Evolutionary conservation across 352 stramenopile genomes (phyloP).

Genomic region (Phytophthora agathidicida): DNA sequence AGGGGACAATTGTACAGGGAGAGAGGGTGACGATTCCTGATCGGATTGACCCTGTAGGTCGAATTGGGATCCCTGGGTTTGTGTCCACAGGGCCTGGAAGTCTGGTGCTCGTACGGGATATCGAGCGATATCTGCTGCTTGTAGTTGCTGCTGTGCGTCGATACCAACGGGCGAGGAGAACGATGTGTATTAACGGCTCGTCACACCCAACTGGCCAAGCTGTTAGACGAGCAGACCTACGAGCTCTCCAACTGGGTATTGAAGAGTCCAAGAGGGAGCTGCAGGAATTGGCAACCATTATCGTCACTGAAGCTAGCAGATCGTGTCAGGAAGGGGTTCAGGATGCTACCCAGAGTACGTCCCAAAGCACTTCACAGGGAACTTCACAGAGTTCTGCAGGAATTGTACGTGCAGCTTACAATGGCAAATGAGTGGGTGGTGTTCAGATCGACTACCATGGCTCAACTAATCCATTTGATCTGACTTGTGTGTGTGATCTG

Average conservation of each 20-base stretch:
- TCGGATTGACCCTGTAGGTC: slow-evolving; percentile 24
- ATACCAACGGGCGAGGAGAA: slow-evolving; percentile 29
- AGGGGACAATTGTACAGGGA: slow-evolving; percentile 25
- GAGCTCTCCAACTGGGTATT: slow-evolving; percentile 35
- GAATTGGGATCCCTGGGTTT: slow-evolving; percentile 36
- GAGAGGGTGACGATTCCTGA: slow-evolving; percentile 26
- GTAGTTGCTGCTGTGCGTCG: slow-evolving; percentile 38
- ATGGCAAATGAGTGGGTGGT: slow-evolving; percentile 15
- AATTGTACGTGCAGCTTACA: slow-evolving; percentile 28
- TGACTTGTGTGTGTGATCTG: slow-evolving; percentile 19
- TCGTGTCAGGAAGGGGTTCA: slow-evolving; percentile 1
- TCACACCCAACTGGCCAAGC: background rate
- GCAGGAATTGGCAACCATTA: slow-evolving; percentile 24
- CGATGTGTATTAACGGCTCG: background rate
- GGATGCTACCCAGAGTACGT: background rate
- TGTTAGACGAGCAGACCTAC: slow-evolving; percentile 23
- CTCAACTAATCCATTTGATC: slow-evolving; percentile 2
- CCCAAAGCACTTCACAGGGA: background rate
- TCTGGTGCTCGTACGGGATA: slow-evolving; percentile 34
- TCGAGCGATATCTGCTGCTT: slow-evolving; percentile 35
- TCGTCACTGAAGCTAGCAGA: slow-evolving; percentile 10
- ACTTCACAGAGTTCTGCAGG: slow-evolving; percentile 7
- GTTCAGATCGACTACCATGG: background rate
- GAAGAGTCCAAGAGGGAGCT: slow-evolving; percentile 41
- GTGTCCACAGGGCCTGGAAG: slow-evolving; percentile 24